Conservation (phyloP, 1,284 basidiomycete species). For the Rhizoctonia solani region DNA sequence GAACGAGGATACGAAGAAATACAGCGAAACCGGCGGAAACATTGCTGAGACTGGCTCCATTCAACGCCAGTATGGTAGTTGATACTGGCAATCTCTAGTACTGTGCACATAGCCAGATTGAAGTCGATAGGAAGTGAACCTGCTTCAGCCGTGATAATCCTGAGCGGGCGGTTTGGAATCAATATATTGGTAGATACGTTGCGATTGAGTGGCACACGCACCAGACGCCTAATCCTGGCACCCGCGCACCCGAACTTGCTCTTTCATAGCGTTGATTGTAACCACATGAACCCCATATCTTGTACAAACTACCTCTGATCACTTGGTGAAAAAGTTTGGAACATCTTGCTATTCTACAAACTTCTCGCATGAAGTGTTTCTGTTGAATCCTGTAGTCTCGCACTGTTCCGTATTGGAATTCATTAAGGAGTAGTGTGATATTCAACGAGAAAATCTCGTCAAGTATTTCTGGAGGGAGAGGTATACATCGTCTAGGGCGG, state of each 20-base stretch:
- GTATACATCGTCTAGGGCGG: no score
- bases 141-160: neutral
- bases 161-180: neutral
- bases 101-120: neutral
- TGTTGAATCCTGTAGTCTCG: neutral
- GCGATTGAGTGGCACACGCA: no score
- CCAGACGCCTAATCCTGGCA: no score
- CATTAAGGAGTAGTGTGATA: neutral
- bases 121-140: neutral
- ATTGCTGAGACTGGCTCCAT: neutral
- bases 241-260: no score
- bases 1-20: neutral
- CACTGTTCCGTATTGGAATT: neutral
- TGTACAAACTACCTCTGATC: neutral
- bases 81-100: neutral
- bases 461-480: neutral
- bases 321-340: neutral
- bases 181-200: neutral
- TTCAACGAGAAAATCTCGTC: neutral
- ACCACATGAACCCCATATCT: no score
- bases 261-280: no score
- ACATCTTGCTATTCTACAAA: neutral
- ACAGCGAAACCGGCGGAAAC: neutral
- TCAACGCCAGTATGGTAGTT: neutral
- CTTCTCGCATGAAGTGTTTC: neutral